Evolutionary conservation across 768 basidiomycete species (phyloP).

Genomic region (Cyclocybe cylindracea): DNA sequence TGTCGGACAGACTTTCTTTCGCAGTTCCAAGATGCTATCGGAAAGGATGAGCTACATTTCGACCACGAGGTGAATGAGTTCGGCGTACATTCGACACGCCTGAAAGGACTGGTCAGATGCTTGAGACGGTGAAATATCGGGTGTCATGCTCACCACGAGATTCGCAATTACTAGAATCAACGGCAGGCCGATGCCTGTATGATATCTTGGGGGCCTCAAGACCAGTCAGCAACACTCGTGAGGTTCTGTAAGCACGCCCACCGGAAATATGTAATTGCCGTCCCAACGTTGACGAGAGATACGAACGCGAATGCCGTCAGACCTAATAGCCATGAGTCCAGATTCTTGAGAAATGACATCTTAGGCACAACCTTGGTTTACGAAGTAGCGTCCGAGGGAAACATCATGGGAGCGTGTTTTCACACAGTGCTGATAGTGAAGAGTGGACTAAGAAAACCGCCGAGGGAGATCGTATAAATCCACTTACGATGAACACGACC

Average conservation of each 20-base stretch:
- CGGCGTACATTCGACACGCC: slow-evolving; percentile 37
- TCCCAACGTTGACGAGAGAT: slow-evolving; percentile 26
- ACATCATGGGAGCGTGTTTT: slow-evolving; percentile 26
- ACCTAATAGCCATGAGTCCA: slow-evolving; percentile 21
- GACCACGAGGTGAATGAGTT: not conserved
- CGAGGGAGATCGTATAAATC: not conserved
- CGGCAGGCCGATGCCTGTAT: slow-evolving; percentile 37
- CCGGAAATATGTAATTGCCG: slow-evolving; percentile 34
- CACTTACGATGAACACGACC: slow-evolving; percentile 34
- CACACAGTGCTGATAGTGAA: slow-evolving; percentile 25
- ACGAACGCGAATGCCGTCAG: slow-evolving; percentile 33
- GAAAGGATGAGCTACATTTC: not conserved
- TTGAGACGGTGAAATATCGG: not conserved
- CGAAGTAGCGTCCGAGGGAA: slow-evolving; percentile 35
- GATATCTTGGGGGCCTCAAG: slow-evolving; percentile 28
- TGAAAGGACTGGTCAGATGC: slow-evolving; percentile 6
- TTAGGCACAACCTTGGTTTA: slow-evolving; percentile 32
- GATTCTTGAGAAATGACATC: not conserved
- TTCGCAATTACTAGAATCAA: slow-evolving; percentile 36
- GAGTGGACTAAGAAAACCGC: not conserved
- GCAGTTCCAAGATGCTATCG: slow-evolving; percentile 41
- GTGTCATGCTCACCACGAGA: slow-evolving; percentile 28
- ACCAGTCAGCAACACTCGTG: not conserved
- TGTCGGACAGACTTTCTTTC: slow-evolving; percentile 34
- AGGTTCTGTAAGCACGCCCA: slow-evolving; percentile 10